Evolutionary conservation across 768 basidiomycete genomes (phyloP), one percentile per base, ranked within the genome.

Genomic region (Boletus reticuloceps): DNA sequence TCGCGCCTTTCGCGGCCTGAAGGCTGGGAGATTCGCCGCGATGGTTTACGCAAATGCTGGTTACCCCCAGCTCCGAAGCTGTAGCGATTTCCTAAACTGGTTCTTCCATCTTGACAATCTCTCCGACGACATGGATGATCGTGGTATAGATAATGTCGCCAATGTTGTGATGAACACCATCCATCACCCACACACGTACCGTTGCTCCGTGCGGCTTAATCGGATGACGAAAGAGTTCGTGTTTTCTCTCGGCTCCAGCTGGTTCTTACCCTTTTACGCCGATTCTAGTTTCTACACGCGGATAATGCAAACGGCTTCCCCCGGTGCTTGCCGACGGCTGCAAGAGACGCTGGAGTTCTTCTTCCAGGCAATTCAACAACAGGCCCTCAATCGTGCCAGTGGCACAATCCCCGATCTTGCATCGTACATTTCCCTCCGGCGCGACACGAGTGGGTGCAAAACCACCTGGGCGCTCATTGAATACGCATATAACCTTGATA

Each of bases 401-500:
- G 82, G 78, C 38, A 71, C 78, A 43, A 80, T 91, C 58, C 89
- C 89, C 48, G 87, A 88, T 74, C 80, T 92, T 42, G 87, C 91
- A 58, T 85, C 88, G 2, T 93, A 91, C 70, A 87, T 93, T 60
- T 75, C 82, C 39, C 80, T 88, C n/a, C 83, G 90, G 42, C 82
- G 90, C 44, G 87, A 92, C 61, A 91, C 89, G 7, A 88, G 87
- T 48, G 90, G 87, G 71, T 91, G 89, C 72, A 90, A 89, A 72
- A 82, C 88, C 8, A 86, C 84, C 69, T 92, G 86, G 82, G 89
- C 82, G 14, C 77, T 91, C 57, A 88, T 91, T 63, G 89, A 91
- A 77, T 91, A 88, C 60, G 86, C 89, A 25, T 81, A 87, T 65
- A 82, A 89, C 66, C 81, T 92, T 43, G 77, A 87, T 64, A 82